Percentiles rank a stretch among this genome's conserved stretches.
phyloP scores from a whole-genome alignment of 2,329 filamentous ascomycete species.

The Hypoxylon rubiginosum region DNA sequence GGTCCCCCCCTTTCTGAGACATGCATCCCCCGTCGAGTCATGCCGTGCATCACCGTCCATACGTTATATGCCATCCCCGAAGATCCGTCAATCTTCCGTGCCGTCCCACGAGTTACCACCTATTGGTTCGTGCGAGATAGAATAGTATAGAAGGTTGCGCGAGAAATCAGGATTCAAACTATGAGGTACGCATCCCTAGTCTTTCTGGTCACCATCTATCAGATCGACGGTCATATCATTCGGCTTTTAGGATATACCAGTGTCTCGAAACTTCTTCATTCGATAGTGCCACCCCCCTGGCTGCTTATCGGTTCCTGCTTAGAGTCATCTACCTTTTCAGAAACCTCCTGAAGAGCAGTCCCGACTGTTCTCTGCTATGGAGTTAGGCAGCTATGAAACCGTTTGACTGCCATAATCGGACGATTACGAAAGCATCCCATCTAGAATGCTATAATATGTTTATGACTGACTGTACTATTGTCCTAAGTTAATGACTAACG shows the following conservation, averaged over 20 bases:
- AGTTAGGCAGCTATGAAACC: neutral
- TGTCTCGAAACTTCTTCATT: neutral
- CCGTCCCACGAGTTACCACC: neutral
- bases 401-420: neutral
- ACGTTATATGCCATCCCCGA: conserved; percentile 29
- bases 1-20: conserved; percentile 30
- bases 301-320: neutral
- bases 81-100: conserved; percentile 35
- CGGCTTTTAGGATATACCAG: neutral
- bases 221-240: conserved; percentile 4
- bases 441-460: neutral
- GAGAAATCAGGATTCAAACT: conserved; percentile 2
- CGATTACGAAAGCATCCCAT: neutral
- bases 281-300: neutral
- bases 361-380: neutral
- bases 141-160: conserved; percentile 8
- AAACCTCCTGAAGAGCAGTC: neutral
- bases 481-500: neutral
- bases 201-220: conserved; percentile 5
- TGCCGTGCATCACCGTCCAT: conserved; percentile 26
- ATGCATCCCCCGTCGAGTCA: conserved; percentile 40
- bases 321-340: neutral
- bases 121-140: conserved; percentile 16
- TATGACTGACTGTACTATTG: too few relatives aligned
- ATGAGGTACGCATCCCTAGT: neutral